A percentile compares a stretch with the other conserved stretches of the same genome.
phyloP scores from a whole-genome alignment of 1,284 basidiomycete genomes.

The Sphagnurus paluster region DNA sequence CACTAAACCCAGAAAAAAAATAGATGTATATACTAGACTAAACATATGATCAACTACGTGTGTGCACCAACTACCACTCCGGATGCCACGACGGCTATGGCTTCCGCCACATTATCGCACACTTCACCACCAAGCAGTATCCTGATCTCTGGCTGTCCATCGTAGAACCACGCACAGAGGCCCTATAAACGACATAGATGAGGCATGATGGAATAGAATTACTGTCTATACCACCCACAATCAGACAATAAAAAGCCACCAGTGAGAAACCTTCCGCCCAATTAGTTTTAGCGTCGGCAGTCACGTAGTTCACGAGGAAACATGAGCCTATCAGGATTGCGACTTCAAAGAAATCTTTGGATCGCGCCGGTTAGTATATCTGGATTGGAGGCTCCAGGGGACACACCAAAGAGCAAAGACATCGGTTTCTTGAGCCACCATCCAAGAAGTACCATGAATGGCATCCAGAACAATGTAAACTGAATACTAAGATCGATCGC shows the following conservation, averaged over 20 bases:
- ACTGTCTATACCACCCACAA: constrained; percentile 28
- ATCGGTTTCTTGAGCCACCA: constrained; percentile 60
- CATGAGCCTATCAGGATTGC: constrained; percentile 57
- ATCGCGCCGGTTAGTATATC: constrained; percentile 3
- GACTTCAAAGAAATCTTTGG: constrained; percentile 54
- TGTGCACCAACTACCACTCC: constrained; percentile 1
- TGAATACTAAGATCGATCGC: constrained; percentile 70
- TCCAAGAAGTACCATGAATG: constrained; percentile 55
- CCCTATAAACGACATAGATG: constrained; percentile 30
- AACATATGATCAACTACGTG: neutral
- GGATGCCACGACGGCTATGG: constrained; percentile 7
- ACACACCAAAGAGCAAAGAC: constrained; percentile 53
- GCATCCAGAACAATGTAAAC: constrained; percentile 69
- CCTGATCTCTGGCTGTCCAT: constrained; percentile 42
- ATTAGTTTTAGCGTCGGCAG: constrained; percentile 69
- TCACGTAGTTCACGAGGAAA: constrained; percentile 74
- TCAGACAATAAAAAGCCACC: constrained; percentile 58
- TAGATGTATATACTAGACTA: too few relatives aligned
- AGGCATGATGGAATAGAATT: neutral
- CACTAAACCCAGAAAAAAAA: too few relatives aligned
- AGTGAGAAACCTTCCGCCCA: constrained; percentile 66
- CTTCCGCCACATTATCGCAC: constrained; percentile 16
- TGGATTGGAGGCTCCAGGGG: too few relatives aligned
- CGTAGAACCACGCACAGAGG: constrained; percentile 54
- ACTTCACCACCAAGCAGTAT: constrained; percentile 26